Base-by-base conservation (phyloP, 345 rosid species). In the Sisymbrium altissimum region DNA sequence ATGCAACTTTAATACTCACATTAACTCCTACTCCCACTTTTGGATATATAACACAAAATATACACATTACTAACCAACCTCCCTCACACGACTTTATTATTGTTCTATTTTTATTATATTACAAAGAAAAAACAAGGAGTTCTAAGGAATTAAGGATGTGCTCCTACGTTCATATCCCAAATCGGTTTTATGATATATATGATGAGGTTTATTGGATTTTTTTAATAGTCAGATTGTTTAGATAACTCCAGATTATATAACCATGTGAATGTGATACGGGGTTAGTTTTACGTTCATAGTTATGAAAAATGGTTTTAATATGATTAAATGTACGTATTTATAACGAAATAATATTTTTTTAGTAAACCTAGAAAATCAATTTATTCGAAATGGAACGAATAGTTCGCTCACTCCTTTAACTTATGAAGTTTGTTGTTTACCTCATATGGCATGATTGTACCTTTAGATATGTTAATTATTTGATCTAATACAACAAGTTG, bases 1-100 rank as follows among this genome's bases (percentile, higher is more conserved):
- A 77, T 77, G 80, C 76, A 71, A 76, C 75, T 70, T 64, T 71
- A 77, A 71, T 64, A 70, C 48, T 23, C 72, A 45, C 80, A 77
- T 71, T 77, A 70, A 77, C 61, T 76, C 66, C 75, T 44, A 70
- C 67, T 77, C 72, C 80, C 72, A 64, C 59, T 77, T 77, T 71
- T 70, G 60, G 75, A 44, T 76, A 70, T 54, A 54, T 39, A 63
- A 76, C 71, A 69, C 75, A 33, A 61, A 13, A 38, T 64, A 56
- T 48, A 70, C 50, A 76, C 38, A 44, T 69, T 63, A 76, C 70
- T 69, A 61, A 70, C 80, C 58, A 70, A 76, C 75, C 59, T 60
- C 63, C 50, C n/a, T 52, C 63, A n/a, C 54, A 44, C 58, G n/a
- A 46, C 44, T 29, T 67, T 67, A 39, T 65, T 73, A 64, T 45